A percentile compares a stretch with the other conserved stretches of the same genome.
These are phyloP conservation scores for Blattamonas nauphoetae DNA, from an alignment of 78 protist genomes.

Conservation along the genomic window DNA sequence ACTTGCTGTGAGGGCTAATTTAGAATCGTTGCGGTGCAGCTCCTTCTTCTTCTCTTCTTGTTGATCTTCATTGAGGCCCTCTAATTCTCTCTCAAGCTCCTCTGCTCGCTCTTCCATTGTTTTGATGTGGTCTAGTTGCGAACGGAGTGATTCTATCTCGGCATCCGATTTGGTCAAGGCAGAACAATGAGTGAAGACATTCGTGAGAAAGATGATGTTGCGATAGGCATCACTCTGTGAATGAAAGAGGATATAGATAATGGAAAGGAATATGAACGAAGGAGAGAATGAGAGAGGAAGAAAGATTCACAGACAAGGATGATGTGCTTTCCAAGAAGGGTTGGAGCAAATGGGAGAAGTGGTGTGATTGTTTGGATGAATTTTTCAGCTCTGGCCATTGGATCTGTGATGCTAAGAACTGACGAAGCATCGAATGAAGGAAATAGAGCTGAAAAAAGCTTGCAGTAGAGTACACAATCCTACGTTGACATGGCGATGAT, in stretches of 20 bases:
- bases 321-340: background rate
- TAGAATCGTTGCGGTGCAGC: too few relatives aligned
- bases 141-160: background rate
- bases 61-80: background rate
- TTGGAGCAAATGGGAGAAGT: background rate
- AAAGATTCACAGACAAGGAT: background rate
- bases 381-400: background rate
- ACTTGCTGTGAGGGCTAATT: too few relatives aligned
- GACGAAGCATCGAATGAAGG: background rate
- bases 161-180: background rate
- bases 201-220: background rate
- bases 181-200: background rate
- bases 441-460: background rate
- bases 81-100: background rate
- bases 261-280: background rate
- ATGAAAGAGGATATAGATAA: too few relatives aligned
- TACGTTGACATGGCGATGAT: background rate
- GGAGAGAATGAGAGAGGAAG: background rate
- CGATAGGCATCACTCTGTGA: background rate
- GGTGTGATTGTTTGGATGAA: background rate
- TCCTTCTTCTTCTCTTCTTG: background rate
- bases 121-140: background rate
- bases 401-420: background rate
- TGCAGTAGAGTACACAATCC: background rate
- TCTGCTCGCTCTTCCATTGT: background rate